phyloP scores from a whole-genome alignment of 2,329 filamentous ascomycete species.

The Epichloe uncinata region DNA sequence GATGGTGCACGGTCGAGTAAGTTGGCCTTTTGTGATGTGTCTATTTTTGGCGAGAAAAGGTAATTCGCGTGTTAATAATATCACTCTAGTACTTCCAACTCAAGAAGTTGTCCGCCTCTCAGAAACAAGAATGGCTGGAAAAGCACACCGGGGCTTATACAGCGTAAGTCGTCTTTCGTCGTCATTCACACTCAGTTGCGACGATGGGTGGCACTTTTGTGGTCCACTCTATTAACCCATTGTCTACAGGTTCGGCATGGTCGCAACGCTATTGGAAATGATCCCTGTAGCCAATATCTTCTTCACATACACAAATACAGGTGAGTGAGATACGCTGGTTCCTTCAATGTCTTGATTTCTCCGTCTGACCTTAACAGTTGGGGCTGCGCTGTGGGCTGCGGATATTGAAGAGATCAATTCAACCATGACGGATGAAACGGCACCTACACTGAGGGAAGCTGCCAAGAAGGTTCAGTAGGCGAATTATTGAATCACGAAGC shows the following conservation, averaged over 20 bases:
- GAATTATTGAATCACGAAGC: not conserved
- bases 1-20: constrained; percentile 39
- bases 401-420: constrained; percentile 55
- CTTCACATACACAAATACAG: constrained; percentile 80
- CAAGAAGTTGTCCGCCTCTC: constrained; percentile 60
- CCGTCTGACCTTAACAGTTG: constrained; percentile 37
- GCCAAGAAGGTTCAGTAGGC: constrained; percentile 29
- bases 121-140: constrained; percentile 56
- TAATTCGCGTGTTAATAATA: constrained; percentile 3
- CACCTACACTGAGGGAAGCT: constrained; percentile 35
- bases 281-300: constrained; percentile 70
- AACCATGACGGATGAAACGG: constrained; percentile 35
- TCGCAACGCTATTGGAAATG: constrained; percentile 72
- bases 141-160: constrained; percentile 65
- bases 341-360: too few relatives aligned
- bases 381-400: constrained; percentile 87
- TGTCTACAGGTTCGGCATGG: constrained; percentile 51
- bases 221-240: constrained; percentile 6
- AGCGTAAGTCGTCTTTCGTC: constrained; percentile 40
- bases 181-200: not conserved
- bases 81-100: constrained; percentile 67
- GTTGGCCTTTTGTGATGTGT: constrained; percentile 11
- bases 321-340: constrained; percentile 28
- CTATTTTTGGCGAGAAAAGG: not conserved
- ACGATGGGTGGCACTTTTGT: not conserved